Evolutionary conservation across 768 basidiomycete species (phyloP).

Genomic region (Podaxis carcinomalis): DNA sequence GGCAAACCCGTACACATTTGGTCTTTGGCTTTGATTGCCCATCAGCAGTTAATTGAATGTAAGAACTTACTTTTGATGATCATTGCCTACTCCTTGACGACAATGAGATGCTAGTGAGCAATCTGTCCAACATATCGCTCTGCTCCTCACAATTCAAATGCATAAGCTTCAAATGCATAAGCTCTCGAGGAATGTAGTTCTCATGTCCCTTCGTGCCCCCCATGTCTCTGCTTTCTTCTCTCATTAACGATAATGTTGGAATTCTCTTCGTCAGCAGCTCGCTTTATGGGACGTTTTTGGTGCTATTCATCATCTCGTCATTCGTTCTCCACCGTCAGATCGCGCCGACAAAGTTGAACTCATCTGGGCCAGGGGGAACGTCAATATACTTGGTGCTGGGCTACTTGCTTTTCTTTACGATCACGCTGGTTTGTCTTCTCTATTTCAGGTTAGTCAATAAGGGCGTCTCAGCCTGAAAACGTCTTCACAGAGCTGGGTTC

Average conservation of each 20-base stretch:
- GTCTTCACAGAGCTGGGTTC: background rate
- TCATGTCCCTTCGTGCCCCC: background rate
- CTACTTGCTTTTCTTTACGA: background rate
- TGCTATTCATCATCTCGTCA: background rate
- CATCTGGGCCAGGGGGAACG: background rate
- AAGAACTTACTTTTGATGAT: no score
- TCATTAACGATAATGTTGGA: background rate
- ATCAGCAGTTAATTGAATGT: no score
- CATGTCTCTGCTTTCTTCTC: background rate
- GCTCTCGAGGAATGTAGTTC: background rate
- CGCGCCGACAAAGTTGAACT: background rate
- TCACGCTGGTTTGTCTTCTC: background rate
- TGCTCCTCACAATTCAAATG: background rate
- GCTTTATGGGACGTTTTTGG: background rate
- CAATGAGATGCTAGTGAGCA: no score
- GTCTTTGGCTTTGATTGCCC: no score
- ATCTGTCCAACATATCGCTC: background rate
- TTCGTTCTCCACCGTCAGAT: slow-evolving; percentile 2
- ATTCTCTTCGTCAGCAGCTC: background rate
- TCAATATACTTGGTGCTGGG: background rate
- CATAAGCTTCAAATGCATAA: background rate
- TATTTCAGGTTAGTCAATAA: background rate
- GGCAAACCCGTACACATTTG: no score
- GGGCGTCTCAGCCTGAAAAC: background rate
- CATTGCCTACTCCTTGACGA: no score